Percentiles rank a stretch among this genome's conserved stretches.
These are phyloP conservation scores for Zasmidium cellare DNA, from an alignment of 2,329 filamentous ascomycete genomes.

Conservation along the genomic window DNA sequence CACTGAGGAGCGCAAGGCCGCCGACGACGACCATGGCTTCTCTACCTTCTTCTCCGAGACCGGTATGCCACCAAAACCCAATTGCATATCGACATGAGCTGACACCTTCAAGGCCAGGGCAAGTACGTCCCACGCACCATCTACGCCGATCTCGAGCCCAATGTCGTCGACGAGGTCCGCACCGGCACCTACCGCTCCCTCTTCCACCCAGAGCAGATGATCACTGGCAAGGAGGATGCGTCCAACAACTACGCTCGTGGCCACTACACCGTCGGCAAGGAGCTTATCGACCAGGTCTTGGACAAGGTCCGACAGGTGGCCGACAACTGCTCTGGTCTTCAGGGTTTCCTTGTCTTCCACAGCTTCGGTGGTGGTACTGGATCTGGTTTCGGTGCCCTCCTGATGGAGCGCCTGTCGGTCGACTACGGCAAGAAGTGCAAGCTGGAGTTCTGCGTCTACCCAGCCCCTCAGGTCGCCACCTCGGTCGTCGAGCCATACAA, in stretches of 20 bases:
- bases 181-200: conserved; percentile 93
- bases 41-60: conserved; percentile 99
- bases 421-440: conserved; percentile 99
- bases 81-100: conserved; percentile 15
- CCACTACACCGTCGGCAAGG: conserved; percentile 99
- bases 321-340: conserved; percentile 96
- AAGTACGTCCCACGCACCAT: conserved; percentile 99
- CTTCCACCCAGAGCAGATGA: conserved; percentile 99
- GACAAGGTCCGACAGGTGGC: conserved; percentile 97
- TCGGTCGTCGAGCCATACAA: conserved; percentile 99
- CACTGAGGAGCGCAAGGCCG: conserved; percentile 94
- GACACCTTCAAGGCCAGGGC: conserved; percentile 70
- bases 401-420: conserved; percentile 98
- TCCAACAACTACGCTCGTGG: conserved; percentile 99
- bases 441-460: conserved; percentile 99
- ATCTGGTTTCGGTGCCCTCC: conserved; percentile 94
- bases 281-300: conserved; percentile 95
- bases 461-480: conserved; percentile 92
- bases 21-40: conserved; percentile 94
- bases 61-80: conserved; percentile 65
- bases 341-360: conserved; percentile 99
- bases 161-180: conserved; percentile 98
- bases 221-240: conserved; percentile 99
- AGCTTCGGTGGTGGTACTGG: conserved; percentile 98
- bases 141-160: conserved; percentile 99